These are phyloP conservation scores for Epichloe amarillans DNA, from an alignment of 2,329 filamentous ascomycete genomes.

Conservation along the genomic window DNA sequence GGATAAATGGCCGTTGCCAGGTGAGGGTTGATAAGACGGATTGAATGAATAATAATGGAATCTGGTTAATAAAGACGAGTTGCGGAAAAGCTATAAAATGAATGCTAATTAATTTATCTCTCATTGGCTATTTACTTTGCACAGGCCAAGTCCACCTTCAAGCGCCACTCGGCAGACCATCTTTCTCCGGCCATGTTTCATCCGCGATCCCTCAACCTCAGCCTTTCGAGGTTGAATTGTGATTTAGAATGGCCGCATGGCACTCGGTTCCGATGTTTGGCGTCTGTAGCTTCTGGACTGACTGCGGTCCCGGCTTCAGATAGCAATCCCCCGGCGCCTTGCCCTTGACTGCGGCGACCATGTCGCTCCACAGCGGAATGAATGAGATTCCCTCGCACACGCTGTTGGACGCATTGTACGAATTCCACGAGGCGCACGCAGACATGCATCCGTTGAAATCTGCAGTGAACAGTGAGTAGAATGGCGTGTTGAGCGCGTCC, in stretches of 20 bases:
- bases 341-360: background rate
- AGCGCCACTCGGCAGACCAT: background rate
- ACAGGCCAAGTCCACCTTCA: no score
- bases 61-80: no score
- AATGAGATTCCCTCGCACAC: slow-evolving; percentile 9
- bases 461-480: slow-evolving; percentile 28
- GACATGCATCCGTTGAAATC: slow-evolving; percentile 34
- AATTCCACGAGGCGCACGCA: slow-evolving; percentile 28
- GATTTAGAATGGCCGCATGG: background rate
- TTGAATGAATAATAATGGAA: no score
- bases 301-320: slow-evolving; percentile 3
- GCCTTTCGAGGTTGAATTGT: background rate
- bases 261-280: slow-evolving; percentile 3
- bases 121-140: no score
- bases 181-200: background rate
- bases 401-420: slow-evolving; percentile 3
- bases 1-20: no score
- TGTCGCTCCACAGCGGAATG: slow-evolving; percentile 8
- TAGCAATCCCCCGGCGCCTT: slow-evolving; percentile 5
- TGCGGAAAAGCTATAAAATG: no score
- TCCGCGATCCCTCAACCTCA: background rate
- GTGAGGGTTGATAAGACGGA: no score
- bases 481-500: slow-evolving; percentile 23
- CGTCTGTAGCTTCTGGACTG: background rate
- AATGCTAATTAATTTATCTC: no score